Evolutionary conservation across 768 basidiomycete genomes (phyloP), one percentile per base, ranked within the genome.

Genomic region (Gelatoporia subvermispora): DNA sequence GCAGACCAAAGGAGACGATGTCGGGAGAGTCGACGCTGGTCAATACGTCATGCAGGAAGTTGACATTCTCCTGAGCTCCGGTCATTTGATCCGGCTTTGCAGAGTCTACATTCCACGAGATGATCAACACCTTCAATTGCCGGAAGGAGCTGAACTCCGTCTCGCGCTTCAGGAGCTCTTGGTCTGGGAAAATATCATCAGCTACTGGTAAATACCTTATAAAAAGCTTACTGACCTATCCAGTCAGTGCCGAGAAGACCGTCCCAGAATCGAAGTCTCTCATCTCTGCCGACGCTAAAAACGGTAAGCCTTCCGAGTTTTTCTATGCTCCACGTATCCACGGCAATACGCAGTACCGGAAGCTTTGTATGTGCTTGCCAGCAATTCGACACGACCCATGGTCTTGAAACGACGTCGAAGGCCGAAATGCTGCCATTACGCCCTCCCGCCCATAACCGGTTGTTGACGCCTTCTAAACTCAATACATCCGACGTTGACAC

Each of bases 81-180:
- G 61, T 65, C 8, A 98, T 72, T 7, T 83, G 70, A 39, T 87
- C 85, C 0, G 95, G 94, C 56, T 86, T 83, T 3, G 85, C 82
- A 1, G 93, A 85, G 62, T 94, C 94, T 45, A 90, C 80, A 63
- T 98, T 99, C 93, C 93, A 99, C 0, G 93, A 84, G 41, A 92
- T 77, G 25, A 92, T 76, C 31, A 98, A 82, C 0, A 90, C 70
- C 2, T 77, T 85, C 50, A 96, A 69, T 17, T 84, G 72, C 17
- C 92, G 78, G 75, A 88, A 93, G 3, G 76, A 76, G 68, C 87
- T 89, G 67, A 85, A 97, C 15, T 82, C 72, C 0, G 71, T 70
- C 65, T 95, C 92, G 16, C 80, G 78, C 61, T 84, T 85, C 55
- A 81, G 62, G 2, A 98, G 68, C 52, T 89, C 85, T 35, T 81